These are phyloP conservation scores for Camellia sinensis DNA, from an alignment of 148 eudicot genomes.

Conservation along the genomic window DNA sequence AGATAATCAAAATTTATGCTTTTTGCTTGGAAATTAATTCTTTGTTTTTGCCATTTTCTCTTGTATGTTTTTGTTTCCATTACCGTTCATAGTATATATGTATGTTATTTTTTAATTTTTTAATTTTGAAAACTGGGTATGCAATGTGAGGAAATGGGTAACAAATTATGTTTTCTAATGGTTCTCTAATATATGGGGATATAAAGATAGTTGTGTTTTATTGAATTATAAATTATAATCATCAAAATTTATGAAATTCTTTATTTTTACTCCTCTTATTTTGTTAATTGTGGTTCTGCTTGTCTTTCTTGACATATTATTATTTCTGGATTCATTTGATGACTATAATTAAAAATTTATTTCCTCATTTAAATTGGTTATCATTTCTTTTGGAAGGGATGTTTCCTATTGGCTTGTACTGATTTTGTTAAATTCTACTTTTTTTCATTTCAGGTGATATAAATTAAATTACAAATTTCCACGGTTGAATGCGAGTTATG, in stretches of 20 bases:
- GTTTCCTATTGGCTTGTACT: neutral
- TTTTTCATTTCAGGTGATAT: slow-evolving; percentile 38
- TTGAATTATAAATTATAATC: neutral
- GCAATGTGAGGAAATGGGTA: slow-evolving; percentile 18
- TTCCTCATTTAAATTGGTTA: neutral
- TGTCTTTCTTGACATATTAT: neutral
- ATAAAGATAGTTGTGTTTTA: neutral
- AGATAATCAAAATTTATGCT: neutral
- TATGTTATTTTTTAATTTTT: neutral
- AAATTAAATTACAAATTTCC: slow-evolving; percentile 18
- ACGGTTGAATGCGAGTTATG: slow-evolving; percentile 34
- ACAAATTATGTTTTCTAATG: neutral
- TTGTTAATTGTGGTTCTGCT: neutral
- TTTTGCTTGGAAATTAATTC: neutral
- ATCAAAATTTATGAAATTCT: neutral
- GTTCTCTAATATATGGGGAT: neutral
- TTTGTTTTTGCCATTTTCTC: neutral
- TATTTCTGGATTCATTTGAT: neutral
- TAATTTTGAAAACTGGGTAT: neutral
- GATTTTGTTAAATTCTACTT: slow-evolving; percentile 1
- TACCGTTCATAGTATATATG: neutral
- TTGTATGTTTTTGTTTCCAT: neutral
- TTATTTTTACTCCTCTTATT: neutral
- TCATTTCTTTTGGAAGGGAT: neutral
- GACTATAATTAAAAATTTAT: neutral